phyloP scores from a whole-genome alignment of 306 rosid genomes.

The Vigna mungo region DNA sequence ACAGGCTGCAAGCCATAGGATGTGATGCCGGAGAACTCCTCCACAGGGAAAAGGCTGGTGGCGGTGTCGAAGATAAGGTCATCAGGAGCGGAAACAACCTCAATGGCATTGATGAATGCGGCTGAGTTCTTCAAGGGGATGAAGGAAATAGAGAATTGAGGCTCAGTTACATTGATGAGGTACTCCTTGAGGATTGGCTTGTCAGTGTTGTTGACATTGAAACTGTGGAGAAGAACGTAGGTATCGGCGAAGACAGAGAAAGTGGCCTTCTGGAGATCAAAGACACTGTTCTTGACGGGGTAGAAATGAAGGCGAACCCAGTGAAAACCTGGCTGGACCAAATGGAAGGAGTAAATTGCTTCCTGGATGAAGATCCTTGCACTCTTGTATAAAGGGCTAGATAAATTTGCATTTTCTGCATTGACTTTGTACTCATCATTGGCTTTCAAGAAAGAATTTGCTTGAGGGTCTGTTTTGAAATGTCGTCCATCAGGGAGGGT shows the following conservation, averaged over 20 bases:
- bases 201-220: conserved; percentile 56
- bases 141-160: conserved; percentile 48
- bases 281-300: conserved; percentile 51
- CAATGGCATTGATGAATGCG: conserved; percentile 64
- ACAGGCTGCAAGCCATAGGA: conserved; percentile 46
- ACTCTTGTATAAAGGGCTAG: conserved; percentile 57
- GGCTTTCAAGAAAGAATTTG: conserved; percentile 59
- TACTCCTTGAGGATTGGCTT: conserved; percentile 59
- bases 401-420: conserved; percentile 26
- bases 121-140: conserved; percentile 62
- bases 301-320: conserved; percentile 70
- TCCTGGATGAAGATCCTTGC: conserved; percentile 75
- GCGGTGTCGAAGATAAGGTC: conserved; percentile 42
- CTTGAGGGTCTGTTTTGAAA: conserved; percentile 73
- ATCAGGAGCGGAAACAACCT: conserved; percentile 62
- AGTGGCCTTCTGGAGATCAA: conserved; percentile 62
- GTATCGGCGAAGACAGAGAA: conserved; percentile 57
- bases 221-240: conserved; percentile 67
- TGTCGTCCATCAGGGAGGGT: conserved; percentile 71
- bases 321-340: conserved; percentile 63
- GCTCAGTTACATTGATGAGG: conserved; percentile 51
- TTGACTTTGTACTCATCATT: conserved; percentile 61
- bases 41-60: conserved; percentile 45
- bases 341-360: conserved; percentile 62
- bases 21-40: conserved; percentile 41